Evolutionary conservation across 1,139 yeast genomes (phyloP).

Genomic region (Wickerhamomyces sp.): DNA sequence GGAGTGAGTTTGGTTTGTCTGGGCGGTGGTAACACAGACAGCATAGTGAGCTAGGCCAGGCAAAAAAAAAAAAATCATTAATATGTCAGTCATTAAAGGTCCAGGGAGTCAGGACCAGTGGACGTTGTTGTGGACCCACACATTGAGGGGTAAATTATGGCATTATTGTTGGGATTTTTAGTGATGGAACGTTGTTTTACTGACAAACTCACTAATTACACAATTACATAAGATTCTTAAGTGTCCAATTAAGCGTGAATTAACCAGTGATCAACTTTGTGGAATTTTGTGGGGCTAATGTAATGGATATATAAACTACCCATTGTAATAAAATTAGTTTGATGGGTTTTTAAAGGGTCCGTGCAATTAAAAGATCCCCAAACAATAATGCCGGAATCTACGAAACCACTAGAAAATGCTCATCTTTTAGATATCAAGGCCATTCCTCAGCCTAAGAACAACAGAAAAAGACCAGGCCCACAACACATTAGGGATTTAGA

Average conservation of each 20-base stretch:
- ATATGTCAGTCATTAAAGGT: too few species aligned
- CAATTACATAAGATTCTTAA: background rate
- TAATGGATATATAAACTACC: background rate
- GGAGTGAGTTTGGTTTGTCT: too few species aligned
- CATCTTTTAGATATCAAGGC: slow-evolving; percentile 23
- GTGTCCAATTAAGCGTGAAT: background rate
- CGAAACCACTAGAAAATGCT: slow-evolving; percentile 24
- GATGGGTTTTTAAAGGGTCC: slow-evolving; percentile 1
- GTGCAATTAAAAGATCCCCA: background rate
- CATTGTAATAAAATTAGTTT: too few species aligned
- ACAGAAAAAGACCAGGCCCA: slow-evolving; percentile 28
- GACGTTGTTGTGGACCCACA: too few species aligned
- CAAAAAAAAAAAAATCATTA: too few species aligned
- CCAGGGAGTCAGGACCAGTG: too few species aligned
- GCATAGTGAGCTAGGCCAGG: too few species aligned
- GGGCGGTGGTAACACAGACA: too few species aligned
- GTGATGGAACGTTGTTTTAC: too few species aligned
- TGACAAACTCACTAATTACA: too few species aligned
- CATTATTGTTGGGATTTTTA: too few species aligned
- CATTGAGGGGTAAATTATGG: too few species aligned
- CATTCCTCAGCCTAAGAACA: slow-evolving; percentile 22
- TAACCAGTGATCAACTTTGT: background rate
- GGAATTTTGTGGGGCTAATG: background rate
- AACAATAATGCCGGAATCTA: slow-evolving; percentile 18
- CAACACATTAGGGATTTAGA: slow-evolving; percentile 37